These are phyloP conservation scores for Hyaloperonospora brassicae DNA, from an alignment of 352 stramenopile genomes.

Conservation along the genomic window DNA sequence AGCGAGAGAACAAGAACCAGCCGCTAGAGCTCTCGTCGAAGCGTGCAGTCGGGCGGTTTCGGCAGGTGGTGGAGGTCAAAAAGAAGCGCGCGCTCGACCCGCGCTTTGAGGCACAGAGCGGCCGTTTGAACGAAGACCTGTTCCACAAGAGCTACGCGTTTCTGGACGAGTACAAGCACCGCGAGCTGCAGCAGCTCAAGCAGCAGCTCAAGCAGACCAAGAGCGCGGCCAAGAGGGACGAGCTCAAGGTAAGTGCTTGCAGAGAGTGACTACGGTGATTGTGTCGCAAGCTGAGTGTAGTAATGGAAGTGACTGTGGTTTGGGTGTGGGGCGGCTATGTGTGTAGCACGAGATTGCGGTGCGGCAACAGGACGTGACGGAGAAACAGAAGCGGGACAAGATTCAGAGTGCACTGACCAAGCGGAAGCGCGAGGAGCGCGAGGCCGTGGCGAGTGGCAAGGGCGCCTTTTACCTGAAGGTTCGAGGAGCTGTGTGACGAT, in stretches of 20 bases:
- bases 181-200: conserved; percentile 80
- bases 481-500: conserved; percentile 2
- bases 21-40: conserved; percentile 82
- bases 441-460: conserved; percentile 86
- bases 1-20: conserved; percentile 73
- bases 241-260: conserved; percentile 54
- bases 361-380: conserved; percentile 53
- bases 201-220: conserved; percentile 68
- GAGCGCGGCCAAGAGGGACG: conserved; percentile 56
- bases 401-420: conserved; percentile 64
- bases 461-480: conserved; percentile 88
- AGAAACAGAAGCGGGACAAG: conserved; percentile 73
- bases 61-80: conserved; percentile 77
- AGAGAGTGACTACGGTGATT: background rate
- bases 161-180: conserved; percentile 83
- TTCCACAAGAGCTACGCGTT: conserved; percentile 87
- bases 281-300: background rate
- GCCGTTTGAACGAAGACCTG: conserved; percentile 84
- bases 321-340: background rate
- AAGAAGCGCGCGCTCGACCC: conserved; percentile 70
- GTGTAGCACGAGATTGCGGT: conserved; percentile 60
- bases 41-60: conserved; percentile 67
- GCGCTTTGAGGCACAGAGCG: conserved; percentile 78
- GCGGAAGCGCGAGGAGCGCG: conserved; percentile 79
- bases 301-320: background rate